Evolutionary conservation across 2,329 filamentous ascomycete genomes (phyloP).

Genomic region (Nannizzia gypsea): DNA sequence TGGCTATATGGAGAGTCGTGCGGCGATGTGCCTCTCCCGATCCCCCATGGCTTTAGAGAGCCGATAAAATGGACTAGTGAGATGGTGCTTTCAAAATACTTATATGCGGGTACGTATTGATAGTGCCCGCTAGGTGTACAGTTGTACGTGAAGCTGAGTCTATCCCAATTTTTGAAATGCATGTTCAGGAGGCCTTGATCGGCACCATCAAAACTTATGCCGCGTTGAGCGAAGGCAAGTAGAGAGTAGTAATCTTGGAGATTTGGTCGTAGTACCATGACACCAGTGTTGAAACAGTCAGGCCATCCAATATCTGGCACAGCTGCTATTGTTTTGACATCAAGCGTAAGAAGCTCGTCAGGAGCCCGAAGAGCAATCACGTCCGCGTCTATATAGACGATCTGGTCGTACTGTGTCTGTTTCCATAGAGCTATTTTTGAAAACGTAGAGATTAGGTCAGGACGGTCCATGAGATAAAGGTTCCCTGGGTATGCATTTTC

Average conservation of each 20-base stretch:
- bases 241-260: slow-evolving; percentile 80
- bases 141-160: slow-evolving; percentile 90
- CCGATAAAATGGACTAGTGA: slow-evolving; percentile 93
- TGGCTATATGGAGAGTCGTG: slow-evolving; percentile 54
- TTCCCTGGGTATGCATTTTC: slow-evolving; percentile 67
- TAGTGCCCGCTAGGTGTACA: slow-evolving; percentile 94
- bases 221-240: slow-evolving; percentile 67
- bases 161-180: slow-evolving; percentile 78
- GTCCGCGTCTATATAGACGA: slow-evolving; percentile 92
- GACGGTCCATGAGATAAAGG: slow-evolving; percentile 80
- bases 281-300: slow-evolving; percentile 93
- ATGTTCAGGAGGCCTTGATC: slow-evolving; percentile 94
- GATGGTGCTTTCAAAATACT: slow-evolving; percentile 82
- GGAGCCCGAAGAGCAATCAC: slow-evolving; percentile 81
- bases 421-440: slow-evolving; percentile 96
- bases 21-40: slow-evolving; percentile 34
- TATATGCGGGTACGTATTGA: slow-evolving; percentile 91
- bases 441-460: slow-evolving; percentile 82
- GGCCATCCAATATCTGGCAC: slow-evolving; percentile 97
- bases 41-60: slow-evolving; percentile 74
- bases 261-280: slow-evolving; percentile 83
- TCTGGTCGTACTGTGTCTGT: slow-evolving; percentile 75
- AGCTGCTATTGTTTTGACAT: slow-evolving; percentile 50
- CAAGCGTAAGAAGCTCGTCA: slow-evolving; percentile 74
- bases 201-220: slow-evolving; percentile 91